Percentiles rank a stretch among this genome's conserved stretches.
Conservation (phyloP, 179 eudicot genomes). For the Corrigiola litoralis region DNA sequence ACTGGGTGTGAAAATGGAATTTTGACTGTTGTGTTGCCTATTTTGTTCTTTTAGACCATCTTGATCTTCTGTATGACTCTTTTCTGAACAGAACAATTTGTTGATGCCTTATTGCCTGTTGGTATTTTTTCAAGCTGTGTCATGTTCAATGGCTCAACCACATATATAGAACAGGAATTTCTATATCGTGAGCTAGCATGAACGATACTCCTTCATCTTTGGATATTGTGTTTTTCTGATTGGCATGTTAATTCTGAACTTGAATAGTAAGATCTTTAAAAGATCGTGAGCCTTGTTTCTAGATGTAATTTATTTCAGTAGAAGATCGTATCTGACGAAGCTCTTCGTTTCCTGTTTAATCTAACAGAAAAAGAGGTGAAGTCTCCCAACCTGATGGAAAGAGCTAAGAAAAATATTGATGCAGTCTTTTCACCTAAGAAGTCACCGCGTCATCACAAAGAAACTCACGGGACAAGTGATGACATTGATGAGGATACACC, state of each 20-base stretch:
- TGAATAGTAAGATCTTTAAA: not conserved
- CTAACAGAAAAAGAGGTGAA: constrained; percentile 38
- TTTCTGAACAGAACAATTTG: not conserved
- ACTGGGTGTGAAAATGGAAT: too few species aligned
- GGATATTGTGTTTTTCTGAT: too few species aligned
- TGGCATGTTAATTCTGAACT: too few species aligned
- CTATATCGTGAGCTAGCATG: not conserved
- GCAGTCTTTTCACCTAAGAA: constrained; percentile 30
- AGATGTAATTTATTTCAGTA: not conserved
- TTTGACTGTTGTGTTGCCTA: too few species aligned
- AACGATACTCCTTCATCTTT: not conserved
- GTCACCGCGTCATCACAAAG: constrained; percentile 65
- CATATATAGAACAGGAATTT: too few species aligned
- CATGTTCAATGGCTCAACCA: too few species aligned
- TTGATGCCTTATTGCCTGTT: not conserved
- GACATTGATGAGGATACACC: constrained; percentile 69
- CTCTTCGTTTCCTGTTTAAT: not conserved
- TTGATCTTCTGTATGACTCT: too few species aligned
- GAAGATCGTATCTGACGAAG: not conserved
- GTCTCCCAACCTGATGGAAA: constrained; percentile 35
- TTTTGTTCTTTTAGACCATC: too few species aligned
- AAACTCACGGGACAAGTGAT: constrained; percentile 77
- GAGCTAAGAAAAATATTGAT: constrained; percentile 40
- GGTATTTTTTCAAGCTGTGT: not conserved
- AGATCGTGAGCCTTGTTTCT: not conserved